Base-by-base conservation (phyloP, 225 moss, liverwort and hornwort genomes). In the Marchantia polymorpha region DNA sequence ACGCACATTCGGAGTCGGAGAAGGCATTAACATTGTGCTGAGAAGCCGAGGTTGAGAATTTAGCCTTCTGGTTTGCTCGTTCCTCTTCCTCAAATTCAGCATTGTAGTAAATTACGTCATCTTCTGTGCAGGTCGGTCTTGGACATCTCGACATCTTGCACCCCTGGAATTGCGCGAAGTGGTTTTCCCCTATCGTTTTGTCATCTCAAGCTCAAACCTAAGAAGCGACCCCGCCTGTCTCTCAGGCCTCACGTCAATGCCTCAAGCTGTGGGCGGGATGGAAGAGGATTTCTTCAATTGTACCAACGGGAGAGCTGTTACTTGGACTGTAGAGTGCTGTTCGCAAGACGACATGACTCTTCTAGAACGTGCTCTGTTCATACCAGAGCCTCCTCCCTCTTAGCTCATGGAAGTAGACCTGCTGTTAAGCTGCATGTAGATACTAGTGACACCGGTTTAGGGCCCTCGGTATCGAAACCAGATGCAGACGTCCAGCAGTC, bases 361-460 rank as follows among this genome's bases (percentile, higher is more conserved):
- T 6, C 29, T 29, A 52, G 74, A 29, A 30, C 16, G 16, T 74
- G 12, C 55, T 26, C 25, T 74, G 54, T 30, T n/a, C 58, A 12
- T 27, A 54, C 8, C 17, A 56, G 58, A 75, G 66, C 58, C 56
- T 52, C 75, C 46, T 70, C 81, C 31, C 12, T 79, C 22, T 72
- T 79, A 72, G 67, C 65, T 30, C 75, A 75, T 70, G 83, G 72
- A 25, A 72, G 72, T 70, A 79, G 81, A 69, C 30, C 81, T 56
- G 78, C 49, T 20, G 52, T 74, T 48, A 72, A 25, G 65, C 54
- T 80, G 26, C 76, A 71, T 13, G 66, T 74, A 60, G 72, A 50
- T 7, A 76, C 61, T 29, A 78, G 69, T 47, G 70, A 48, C 25
- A 77, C 68, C 39, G 64, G 80, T 11, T 17, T 83, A 63, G 54